Evolutionary conservation across 768 basidiomycete genomes (phyloP).

Genomic region (Lactifluus subvellereus): DNA sequence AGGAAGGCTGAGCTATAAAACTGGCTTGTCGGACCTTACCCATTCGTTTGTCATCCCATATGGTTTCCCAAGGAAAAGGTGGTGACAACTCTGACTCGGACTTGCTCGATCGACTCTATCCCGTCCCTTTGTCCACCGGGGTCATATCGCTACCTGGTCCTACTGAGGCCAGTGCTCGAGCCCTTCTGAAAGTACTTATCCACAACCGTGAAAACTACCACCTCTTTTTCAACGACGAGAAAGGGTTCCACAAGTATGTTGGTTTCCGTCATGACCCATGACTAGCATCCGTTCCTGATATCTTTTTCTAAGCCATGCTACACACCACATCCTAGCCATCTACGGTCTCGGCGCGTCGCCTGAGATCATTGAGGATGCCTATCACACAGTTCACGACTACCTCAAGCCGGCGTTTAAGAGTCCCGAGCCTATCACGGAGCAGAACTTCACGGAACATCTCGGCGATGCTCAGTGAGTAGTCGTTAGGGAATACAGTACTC

Average conservation of each 20-base stretch:
- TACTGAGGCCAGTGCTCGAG: not conserved
- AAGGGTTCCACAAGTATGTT: constrained; percentile 33
- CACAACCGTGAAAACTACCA: constrained; percentile 50
- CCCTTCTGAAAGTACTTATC: constrained; percentile 30
- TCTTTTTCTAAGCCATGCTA: constrained; percentile 40
- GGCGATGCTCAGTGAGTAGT: constrained; percentile 47
- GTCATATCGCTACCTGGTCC: constrained; percentile 9
- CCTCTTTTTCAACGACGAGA: constrained; percentile 46
- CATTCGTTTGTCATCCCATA: not conserved
- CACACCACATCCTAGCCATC: constrained; percentile 52
- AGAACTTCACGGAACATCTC: constrained; percentile 51
- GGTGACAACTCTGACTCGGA: not conserved
- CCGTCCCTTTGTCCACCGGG: constrained; percentile 6
- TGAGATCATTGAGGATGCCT: constrained; percentile 38
- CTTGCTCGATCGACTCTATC: constrained; percentile 9
- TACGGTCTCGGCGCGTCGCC: constrained; percentile 53
- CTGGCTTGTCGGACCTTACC: no score
- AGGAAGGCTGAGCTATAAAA: no score
- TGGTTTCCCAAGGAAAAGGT: not conserved
- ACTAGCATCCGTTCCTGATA: not conserved
- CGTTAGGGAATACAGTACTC: not conserved
- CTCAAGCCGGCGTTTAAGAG: constrained; percentile 38
- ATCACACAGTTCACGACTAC: constrained; percentile 36
- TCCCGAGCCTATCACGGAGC: constrained; percentile 39
- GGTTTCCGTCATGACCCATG: no score